Conservation (phyloP, 495 filamentous ascomycete genomes). For the Symbiotaphrina buchneri region DNA sequence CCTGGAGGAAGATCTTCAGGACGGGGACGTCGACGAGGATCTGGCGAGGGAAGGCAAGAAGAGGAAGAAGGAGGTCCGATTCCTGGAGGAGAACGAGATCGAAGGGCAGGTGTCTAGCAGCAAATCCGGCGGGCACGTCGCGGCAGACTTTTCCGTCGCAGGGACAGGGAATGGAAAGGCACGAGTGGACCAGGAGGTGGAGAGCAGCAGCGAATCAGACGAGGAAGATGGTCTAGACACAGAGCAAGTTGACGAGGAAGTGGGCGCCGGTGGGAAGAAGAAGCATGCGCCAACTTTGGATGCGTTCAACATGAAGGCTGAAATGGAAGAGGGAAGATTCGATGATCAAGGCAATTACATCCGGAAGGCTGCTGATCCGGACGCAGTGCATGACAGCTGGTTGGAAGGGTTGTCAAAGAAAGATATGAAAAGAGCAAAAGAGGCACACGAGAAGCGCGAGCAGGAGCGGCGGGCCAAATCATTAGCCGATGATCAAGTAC, state of each 20-base stretch:
- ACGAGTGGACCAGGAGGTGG: constrained; percentile 23
- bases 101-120: constrained; percentile 62
- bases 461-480: constrained; percentile 45
- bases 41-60: constrained; percentile 30
- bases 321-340: constrained; percentile 84
- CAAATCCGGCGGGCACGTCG: constrained; percentile 47
- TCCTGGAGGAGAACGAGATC: constrained; percentile 55
- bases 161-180: constrained; percentile 7
- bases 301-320: constrained; percentile 80
- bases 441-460: constrained; percentile 74
- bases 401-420: constrained; percentile 80
- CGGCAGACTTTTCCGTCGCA: constrained; percentile 26
- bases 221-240: constrained; percentile 39
- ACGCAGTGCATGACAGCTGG: constrained; percentile 83
- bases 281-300: constrained; percentile 90
- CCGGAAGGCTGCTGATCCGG: constrained; percentile 70
- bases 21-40: constrained; percentile 24
- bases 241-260: constrained; percentile 57
- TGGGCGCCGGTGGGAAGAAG: constrained; percentile 77
- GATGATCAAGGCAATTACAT: constrained; percentile 82
- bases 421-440: constrained; percentile 70
- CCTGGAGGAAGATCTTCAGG: constrained; percentile 33
- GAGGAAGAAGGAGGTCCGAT: constrained; percentile 50
- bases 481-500: constrained; percentile 44
- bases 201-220: constrained; percentile 51